Evolutionary conservation across 1,284 basidiomycete genomes (phyloP), one percentile per base, ranked within the genome.

Genomic region (Ustilago shanxiensis): DNA sequence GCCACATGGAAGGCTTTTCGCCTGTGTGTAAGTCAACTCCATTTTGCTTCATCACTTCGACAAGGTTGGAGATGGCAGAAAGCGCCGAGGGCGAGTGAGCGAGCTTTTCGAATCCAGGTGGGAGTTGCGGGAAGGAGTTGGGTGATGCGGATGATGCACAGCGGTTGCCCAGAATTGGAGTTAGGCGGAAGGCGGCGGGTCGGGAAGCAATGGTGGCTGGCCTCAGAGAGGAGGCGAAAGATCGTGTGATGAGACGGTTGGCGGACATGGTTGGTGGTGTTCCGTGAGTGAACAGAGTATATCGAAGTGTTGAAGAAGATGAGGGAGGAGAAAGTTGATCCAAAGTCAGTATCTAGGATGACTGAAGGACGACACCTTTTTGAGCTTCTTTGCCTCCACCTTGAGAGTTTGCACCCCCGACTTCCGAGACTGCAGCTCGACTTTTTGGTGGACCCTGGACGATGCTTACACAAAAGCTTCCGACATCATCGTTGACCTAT

Each of bases 71-170:
- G 62, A 83, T 80, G 47, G 81, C 77, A 2, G 69, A 58, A 7
- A 83, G 55, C 4, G 81, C 81, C 0, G 69, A 63, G 28, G 81
- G 81, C 7, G 67, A 68, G 55, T 79, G 59, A 3, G 72, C 74
- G 2, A 83, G 65, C 60, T 83, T 83, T 60, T 83, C 81, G 31
- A 83, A 80, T 28, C 81, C 81, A 37, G 77, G 68, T 1, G 81
- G 81, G 9, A 83, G 62, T 26, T 72, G 74, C 1, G 74, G 70
- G 54, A 66, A 62, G 4, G 58, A 50, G 45, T 67, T 67, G 16
- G 73, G 72, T n/a, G 73, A 58, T 1, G 66, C 60, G 16, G 68
- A 68, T 5, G 73, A 72, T 33, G 73, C 73, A 33, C 65, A 74
- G 35, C 24, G 57, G 28, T 54, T 54, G 1, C 35, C 6, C 16